Evolutionary conservation across 345 rosid genomes (phyloP).

Genomic region (Populus simonii): DNA sequence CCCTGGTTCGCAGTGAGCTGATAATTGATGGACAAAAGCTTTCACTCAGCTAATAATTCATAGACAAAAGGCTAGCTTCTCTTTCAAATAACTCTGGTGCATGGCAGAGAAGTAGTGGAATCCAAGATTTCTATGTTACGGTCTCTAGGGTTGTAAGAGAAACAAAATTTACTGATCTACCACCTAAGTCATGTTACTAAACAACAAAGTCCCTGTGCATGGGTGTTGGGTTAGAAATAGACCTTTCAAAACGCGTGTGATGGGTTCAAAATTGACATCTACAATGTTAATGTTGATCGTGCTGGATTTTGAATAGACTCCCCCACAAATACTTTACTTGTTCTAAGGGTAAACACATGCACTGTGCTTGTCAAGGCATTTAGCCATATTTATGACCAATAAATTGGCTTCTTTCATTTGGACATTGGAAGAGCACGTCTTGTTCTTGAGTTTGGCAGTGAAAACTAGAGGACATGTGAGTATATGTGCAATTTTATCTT

Average conservation of each 20-base stretch:
- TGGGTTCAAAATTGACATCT: constrained; percentile 9
- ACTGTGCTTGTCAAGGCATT: not conserved
- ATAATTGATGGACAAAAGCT: constrained; percentile 29
- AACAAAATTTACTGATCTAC: too few species aligned
- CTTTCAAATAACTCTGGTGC: not conserved
- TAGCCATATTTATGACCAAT: not conserved
- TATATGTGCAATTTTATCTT: too few species aligned
- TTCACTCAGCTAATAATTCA: constrained; percentile 18
- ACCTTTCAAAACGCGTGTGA: not conserved
- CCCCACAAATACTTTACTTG: not conserved
- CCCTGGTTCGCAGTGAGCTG: constrained; percentile 3
- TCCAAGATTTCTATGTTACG: not conserved
- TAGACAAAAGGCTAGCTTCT: constrained; percentile 14
- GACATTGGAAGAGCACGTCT: not conserved
- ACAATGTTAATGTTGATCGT: not conserved
- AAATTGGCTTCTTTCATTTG: not conserved
- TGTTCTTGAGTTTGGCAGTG: not conserved
- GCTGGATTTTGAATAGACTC: not conserved
- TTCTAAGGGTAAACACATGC: not conserved
- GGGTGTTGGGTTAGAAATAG: constrained; percentile 19
- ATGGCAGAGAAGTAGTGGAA: not conserved
- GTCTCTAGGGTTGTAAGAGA: not conserved
- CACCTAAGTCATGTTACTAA: not conserved
- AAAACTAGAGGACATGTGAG: not conserved
- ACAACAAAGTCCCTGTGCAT: not conserved